Percentiles rank a stretch among this genome's conserved stretches.
Conservation (phyloP, 2,329 filamentous ascomycete genomes). For the Cladosporium sp. region DNA sequence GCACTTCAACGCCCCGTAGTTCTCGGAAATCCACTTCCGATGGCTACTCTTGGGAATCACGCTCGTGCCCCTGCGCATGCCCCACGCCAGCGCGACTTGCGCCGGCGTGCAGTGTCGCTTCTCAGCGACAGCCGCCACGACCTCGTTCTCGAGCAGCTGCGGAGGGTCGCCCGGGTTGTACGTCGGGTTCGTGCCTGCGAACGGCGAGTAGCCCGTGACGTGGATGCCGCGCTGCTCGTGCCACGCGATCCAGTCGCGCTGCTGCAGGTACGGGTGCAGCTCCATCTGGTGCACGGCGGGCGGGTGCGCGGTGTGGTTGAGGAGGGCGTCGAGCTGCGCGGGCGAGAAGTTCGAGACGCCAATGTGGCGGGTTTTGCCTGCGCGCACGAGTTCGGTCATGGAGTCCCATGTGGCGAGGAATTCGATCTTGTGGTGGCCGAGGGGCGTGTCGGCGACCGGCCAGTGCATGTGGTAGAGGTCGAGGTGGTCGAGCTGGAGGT, state of each 20-base stretch:
- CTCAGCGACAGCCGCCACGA: constrained; percentile 42
- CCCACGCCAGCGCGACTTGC: constrained; percentile 52
- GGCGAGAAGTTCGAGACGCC: constrained; percentile 75
- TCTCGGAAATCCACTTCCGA: constrained; percentile 46
- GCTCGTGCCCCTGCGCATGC: constrained; percentile 47
- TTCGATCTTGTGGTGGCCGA: constrained; percentile 25
- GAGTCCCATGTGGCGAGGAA: constrained; percentile 61
- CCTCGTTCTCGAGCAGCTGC: constrained; percentile 45
- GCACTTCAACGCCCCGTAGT: constrained; percentile 41
- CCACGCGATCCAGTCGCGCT: constrained; percentile 54
- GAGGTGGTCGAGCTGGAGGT: constrained; percentile 43
- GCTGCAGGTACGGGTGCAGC: constrained; percentile 69
- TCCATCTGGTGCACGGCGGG: constrained; percentile 44
- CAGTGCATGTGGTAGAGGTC: constrained; percentile 51
- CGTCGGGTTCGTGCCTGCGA: constrained; percentile 51
- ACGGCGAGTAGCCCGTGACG: constrained; percentile 53
- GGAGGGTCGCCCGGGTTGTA: constrained; percentile 39
- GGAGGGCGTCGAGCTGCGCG: constrained; percentile 49
- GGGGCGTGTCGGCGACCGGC: constrained; percentile 33
- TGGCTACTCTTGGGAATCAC: constrained; percentile 55
- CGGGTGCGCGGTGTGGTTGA: constrained; percentile 54
- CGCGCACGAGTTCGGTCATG: constrained; percentile 60
- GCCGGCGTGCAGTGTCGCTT: constrained; percentile 46
- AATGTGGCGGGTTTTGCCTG: constrained; percentile 67
- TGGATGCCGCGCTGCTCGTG: constrained; percentile 53